These are phyloP conservation scores for Glutinoglossum americanum DNA, from an alignment of 495 filamentous ascomycete species.

Conservation along the genomic window DNA sequence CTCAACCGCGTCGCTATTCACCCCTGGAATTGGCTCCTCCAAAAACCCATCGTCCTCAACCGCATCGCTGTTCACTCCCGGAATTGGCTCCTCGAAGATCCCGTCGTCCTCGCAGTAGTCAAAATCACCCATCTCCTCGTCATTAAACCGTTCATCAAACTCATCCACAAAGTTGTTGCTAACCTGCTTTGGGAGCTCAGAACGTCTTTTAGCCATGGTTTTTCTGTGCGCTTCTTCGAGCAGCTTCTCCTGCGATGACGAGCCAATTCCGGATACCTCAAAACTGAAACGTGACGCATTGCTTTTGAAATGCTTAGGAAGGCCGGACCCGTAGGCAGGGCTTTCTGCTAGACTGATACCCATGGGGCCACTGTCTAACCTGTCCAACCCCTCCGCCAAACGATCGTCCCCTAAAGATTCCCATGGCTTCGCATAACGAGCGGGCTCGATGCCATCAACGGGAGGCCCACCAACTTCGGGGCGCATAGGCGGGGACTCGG, in stretches of 20 bases:
- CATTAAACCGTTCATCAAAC: slow-evolving; percentile 7
- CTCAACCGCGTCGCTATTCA: slow-evolving; percentile 40
- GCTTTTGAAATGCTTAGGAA: slow-evolving; percentile 62
- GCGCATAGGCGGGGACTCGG: slow-evolving; percentile 5
- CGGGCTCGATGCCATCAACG: neutral
- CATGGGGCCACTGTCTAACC: neutral
- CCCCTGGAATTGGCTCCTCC: slow-evolving; percentile 56
- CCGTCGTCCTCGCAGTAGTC: slow-evolving; percentile 44
- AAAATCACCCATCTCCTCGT: slow-evolving; percentile 24
- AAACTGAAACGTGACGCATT: slow-evolving; percentile 83
- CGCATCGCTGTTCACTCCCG: slow-evolving; percentile 47
- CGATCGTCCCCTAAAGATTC: slow-evolving; percentile 15
- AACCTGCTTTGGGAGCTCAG: neutral
- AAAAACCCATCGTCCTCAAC: slow-evolving; percentile 42
- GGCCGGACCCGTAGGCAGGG: neutral
- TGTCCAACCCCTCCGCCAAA: slow-evolving; percentile 6
- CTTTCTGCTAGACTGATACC: neutral
- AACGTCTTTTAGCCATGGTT: slow-evolving; percentile 25
- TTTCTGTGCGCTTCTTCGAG: slow-evolving; percentile 72
- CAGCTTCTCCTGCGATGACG: slow-evolving; percentile 56
- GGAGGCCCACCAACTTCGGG: neutral
- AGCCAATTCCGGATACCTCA: slow-evolving; percentile 59
- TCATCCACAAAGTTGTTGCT: neutral
- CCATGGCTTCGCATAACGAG: neutral
- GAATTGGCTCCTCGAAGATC: slow-evolving; percentile 53